Evolutionary conservation across 2,329 filamentous ascomycete species (phyloP), one percentile per base, ranked within the genome.

Genomic region (Chrysosporium queenslandicum): DNA sequence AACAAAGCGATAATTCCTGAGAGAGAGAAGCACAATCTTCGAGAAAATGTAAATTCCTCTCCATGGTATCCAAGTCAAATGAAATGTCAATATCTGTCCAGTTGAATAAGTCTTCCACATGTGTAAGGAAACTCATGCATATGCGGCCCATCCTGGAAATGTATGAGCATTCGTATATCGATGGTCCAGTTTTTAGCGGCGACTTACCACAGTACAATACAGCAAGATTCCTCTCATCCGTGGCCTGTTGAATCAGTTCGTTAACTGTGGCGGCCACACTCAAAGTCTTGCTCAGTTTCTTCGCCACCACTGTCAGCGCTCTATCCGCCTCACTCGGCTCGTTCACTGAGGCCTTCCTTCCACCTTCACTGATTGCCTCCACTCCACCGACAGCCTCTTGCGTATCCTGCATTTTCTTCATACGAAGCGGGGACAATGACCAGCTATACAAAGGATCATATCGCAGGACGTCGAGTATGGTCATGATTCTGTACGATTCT

Each of bases 401-500:
- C 14, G 69, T 67, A 36, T 83, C 79, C 62, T 85, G 82, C 77
- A 85, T 83, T 51, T 77, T 76, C 65, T 80, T 82, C 52, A 82
- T 77, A 46, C 81, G 77, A 14, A 83, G 67, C 0, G 81, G 80
- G 9, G 87, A 92, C 52, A 96, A 83, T 32, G 87, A 91, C 92
- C 92, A 99, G 55, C 83, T 92, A 68, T 97, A 94, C 56, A 99
- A 73, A 1, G 92, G 94, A 74, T 99, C 92, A 69, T 96, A 97
- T n/a, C 94, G 85, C 54, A 99, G 74, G 20, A 98, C 94, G 64
- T 98, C 94, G 18, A 99, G 80, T 50, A 98, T 89, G 0, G 92
- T 97, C 90, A 96, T 97, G 71, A 99, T 98, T 41, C 86, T 90
- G 66, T 95, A 94, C 11, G 87, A 87, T 66, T 98, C 92, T 61